A percentile compares a stretch with the other conserved stretches of the same genome.
phyloP scores from a whole-genome alignment of 371 early-diverging fungal genomes.

The Capniomyces stellatus region DNA sequence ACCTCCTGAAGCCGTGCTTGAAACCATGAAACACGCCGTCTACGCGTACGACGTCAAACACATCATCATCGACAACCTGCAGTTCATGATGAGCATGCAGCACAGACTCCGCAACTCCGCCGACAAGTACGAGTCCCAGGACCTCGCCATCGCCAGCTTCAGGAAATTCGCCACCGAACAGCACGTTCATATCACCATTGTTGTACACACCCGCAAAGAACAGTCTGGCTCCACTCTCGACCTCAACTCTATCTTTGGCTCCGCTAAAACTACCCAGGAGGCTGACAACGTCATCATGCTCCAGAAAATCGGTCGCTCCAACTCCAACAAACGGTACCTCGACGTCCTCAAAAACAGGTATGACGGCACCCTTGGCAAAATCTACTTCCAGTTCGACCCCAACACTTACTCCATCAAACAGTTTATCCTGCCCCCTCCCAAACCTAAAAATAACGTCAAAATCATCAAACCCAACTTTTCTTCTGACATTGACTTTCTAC shows the following conservation, averaged over 20 bases:
- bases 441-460: background rate
- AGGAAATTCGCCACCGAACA: constrained; percentile 49
- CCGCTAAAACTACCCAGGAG: constrained; percentile 66
- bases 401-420: constrained; percentile 8
- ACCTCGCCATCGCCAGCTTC: constrained; percentile 42
- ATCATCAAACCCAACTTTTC: background rate
- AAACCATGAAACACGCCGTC: constrained; percentile 52
- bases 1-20: constrained; percentile 36
- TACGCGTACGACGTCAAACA: constrained; percentile 53
- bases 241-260: constrained; percentile 53
- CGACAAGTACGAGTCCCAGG: constrained; percentile 57
- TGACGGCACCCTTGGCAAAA: constrained; percentile 48
- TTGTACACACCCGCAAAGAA: constrained; percentile 57
- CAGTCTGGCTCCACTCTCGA: constrained; percentile 36
- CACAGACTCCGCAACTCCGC: constrained; percentile 17
- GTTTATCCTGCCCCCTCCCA: background rate
- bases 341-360: constrained; percentile 57
- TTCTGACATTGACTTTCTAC: too few relatives aligned
- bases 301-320: constrained; percentile 27
- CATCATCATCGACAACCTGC: constrained; percentile 56
- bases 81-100: constrained; percentile 63
- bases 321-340: constrained; percentile 26
- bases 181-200: constrained; percentile 55
- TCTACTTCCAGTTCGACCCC: constrained; percentile 20
- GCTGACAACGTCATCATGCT: constrained; percentile 63